Conservation (phyloP, 345 rosid species). For the Salix koriyanagi region DNA sequence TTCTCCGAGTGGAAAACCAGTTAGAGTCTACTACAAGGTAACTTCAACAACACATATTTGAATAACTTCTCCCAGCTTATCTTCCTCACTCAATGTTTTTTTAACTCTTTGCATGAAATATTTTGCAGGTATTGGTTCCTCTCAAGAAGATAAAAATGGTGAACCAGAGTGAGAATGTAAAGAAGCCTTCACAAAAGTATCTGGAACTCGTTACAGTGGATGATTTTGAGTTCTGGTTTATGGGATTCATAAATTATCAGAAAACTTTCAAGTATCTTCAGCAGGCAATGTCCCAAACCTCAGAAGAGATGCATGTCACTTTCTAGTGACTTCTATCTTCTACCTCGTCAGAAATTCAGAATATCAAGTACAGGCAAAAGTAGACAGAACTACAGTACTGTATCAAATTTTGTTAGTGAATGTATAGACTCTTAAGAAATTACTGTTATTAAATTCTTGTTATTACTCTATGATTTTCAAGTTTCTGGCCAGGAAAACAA, state of each 20-base stretch:
- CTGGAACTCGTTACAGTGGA: constrained; percentile 63
- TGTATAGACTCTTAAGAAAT: too few relatives aligned
- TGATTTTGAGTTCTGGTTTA: constrained; percentile 81
- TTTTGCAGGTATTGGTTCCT: constrained; percentile 51
- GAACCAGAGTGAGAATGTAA: constrained; percentile 45
- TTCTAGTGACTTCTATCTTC: not conserved
- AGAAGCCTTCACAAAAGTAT: constrained; percentile 71
- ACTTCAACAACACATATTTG: not conserved
- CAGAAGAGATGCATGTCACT: not conserved
- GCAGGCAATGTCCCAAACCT: constrained; percentile 36
- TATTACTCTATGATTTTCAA: too few relatives aligned
- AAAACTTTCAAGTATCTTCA: constrained; percentile 60
- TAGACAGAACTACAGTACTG: too few relatives aligned
- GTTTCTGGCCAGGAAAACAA: too few relatives aligned
- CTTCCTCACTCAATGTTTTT: not conserved
- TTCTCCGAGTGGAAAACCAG: constrained; percentile 28
- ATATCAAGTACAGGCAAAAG: too few relatives aligned
- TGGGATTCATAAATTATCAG: constrained; percentile 73
- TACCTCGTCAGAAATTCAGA: too few relatives aligned
- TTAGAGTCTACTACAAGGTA: constrained; percentile 42
- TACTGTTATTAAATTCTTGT: too few relatives aligned
- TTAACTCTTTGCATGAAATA: too few relatives aligned
- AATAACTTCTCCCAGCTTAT: too few relatives aligned
- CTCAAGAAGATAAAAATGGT: constrained; percentile 48
- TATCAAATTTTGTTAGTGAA: too few relatives aligned